Conservation (phyloP, 495 filamentous ascomycete species). For the Penicillium steckii region DNA sequence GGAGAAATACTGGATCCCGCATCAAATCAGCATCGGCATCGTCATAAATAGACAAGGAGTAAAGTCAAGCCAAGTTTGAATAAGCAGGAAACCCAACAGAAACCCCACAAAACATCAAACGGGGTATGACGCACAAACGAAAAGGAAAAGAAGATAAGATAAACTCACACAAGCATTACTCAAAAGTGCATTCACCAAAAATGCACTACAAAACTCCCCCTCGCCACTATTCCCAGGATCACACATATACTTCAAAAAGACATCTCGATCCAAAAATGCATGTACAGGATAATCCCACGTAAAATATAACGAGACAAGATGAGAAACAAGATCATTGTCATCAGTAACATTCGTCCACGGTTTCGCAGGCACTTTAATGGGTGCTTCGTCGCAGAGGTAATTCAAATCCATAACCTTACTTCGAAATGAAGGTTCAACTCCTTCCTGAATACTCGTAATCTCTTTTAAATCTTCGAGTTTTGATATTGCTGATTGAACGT, state of each 20-base stretch:
- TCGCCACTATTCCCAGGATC: slow-evolving; percentile 22
- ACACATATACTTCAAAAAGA: slow-evolving; percentile 50
- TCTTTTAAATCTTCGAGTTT: slow-evolving; percentile 33
- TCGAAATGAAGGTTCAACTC: slow-evolving; percentile 32
- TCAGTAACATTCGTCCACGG: slow-evolving; percentile 54
- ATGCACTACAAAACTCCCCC: slow-evolving; percentile 48
- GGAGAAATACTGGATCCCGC: slow-evolving; percentile 38
- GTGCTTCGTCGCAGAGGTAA: slow-evolving; percentile 41
- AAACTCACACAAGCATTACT: slow-evolving; percentile 47
- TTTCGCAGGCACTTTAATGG: slow-evolving; percentile 41
- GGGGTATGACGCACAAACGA: too few relatives aligned
- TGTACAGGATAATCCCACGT: slow-evolving; percentile 55
- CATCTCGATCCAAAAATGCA: slow-evolving; percentile 44
- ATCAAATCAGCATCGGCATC: not conserved
- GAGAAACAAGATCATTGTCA: slow-evolving; percentile 51
- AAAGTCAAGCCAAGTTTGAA: too few relatives aligned
- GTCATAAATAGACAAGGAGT: too few relatives aligned
- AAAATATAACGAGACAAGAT: slow-evolving; percentile 54
- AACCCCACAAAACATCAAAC: not conserved
- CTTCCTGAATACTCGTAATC: slow-evolving; percentile 35
- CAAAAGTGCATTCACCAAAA: slow-evolving; percentile 54
- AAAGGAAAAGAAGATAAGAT: not conserved
- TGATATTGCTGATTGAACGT: slow-evolving; percentile 2
- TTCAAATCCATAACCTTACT: slow-evolving; percentile 49
- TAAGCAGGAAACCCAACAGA: not conserved